These are phyloP conservation scores for Gardenia jasminoides DNA, from an alignment of 257 asterid species.

Conservation along the genomic window DNA sequence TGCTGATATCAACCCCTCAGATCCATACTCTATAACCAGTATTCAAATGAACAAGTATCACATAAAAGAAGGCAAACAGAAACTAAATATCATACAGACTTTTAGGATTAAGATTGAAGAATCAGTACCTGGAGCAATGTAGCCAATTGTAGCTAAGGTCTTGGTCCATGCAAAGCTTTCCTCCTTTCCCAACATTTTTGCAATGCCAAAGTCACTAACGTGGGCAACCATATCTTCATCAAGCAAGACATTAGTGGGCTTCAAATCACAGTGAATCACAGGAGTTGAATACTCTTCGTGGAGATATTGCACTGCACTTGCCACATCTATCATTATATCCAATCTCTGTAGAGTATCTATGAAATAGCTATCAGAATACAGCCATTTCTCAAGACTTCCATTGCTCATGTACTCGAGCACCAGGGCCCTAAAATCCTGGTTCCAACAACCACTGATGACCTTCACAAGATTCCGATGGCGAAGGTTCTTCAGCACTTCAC, in stretches of 20 bases:
- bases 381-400: conserved; percentile 20
- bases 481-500: conserved; percentile 1
- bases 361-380: background rate
- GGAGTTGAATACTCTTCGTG: conserved; percentile 7
- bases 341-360: conserved; percentile 4
- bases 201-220: conserved; percentile 21
- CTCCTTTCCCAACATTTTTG: conserved; percentile 9
- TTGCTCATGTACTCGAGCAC: conserved; percentile 13
- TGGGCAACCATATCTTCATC: conserved; percentile 12
- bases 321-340: conserved; percentile 4
- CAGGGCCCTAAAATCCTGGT: conserved; percentile 9
- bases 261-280: conserved; percentile 17
- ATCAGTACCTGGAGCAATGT: too few relatives aligned
- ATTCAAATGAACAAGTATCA: too few relatives aligned
- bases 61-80: too few relatives aligned
- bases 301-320: conserved; percentile 8
- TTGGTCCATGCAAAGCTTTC: background rate
- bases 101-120: too few relatives aligned
- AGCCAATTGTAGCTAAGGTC: too few relatives aligned
- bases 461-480: conserved; percentile 11
- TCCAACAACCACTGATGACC: conserved; percentile 5
- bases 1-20: too few relatives aligned
- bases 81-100: too few relatives aligned
- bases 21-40: too few relatives aligned
- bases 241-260: conserved; percentile 16